A percentile compares a stretch with the other conserved stretches of the same genome.
Evolutionary conservation across 2,329 filamentous ascomycete genomes (phyloP).

Genomic region (Incumbomyces delicatus): DNA sequence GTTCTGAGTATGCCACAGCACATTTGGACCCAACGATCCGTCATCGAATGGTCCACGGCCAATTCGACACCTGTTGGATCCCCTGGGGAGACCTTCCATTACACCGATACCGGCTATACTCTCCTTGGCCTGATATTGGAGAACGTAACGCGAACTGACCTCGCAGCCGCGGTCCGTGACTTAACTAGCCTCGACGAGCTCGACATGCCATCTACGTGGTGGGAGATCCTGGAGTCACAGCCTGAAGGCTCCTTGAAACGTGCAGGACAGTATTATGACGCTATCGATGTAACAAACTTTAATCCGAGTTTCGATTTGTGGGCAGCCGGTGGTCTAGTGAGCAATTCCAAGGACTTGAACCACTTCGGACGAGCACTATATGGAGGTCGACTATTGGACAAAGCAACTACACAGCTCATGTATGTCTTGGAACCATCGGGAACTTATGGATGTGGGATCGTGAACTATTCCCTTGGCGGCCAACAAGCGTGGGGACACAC

Average conservation of each 20-base stretch:
- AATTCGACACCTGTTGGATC: conserved; percentile 6
- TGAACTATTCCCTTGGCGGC: conserved; percentile 2
- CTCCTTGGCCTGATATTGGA: conserved; percentile 9
- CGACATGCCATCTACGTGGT: conserved; percentile 8
- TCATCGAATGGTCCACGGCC: conserved; percentile 7
- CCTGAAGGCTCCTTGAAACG: conserved; percentile 4
- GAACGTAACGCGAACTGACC: conserved; percentile 6
- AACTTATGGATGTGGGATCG: conserved; percentile 7
- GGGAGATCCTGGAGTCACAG: conserved; percentile 7
- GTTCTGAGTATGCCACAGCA: conserved; percentile 7
- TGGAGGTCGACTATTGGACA: conserved; percentile 5
- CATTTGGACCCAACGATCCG: conserved; percentile 3
- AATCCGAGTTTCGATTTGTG: conserved; percentile 9
- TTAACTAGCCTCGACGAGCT: conserved; percentile 9
- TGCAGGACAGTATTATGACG: conserved; percentile 7
- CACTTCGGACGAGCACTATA: conserved; percentile 8
- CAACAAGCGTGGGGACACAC: conserved; percentile 9
- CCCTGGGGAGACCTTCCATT: conserved; percentile 7
- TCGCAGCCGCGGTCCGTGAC: conserved; percentile 6
- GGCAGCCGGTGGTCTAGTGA: conserved; percentile 8
- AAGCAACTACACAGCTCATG: conserved; percentile 6
- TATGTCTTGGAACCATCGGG: conserved; percentile 8
- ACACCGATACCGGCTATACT: conserved; percentile 9
- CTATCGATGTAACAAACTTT: conserved; percentile 6
- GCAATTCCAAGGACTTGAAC: conserved; percentile 8